phyloP scores from a whole-genome alignment of 345 rosid genomes.

The Trapa incisa region DNA sequence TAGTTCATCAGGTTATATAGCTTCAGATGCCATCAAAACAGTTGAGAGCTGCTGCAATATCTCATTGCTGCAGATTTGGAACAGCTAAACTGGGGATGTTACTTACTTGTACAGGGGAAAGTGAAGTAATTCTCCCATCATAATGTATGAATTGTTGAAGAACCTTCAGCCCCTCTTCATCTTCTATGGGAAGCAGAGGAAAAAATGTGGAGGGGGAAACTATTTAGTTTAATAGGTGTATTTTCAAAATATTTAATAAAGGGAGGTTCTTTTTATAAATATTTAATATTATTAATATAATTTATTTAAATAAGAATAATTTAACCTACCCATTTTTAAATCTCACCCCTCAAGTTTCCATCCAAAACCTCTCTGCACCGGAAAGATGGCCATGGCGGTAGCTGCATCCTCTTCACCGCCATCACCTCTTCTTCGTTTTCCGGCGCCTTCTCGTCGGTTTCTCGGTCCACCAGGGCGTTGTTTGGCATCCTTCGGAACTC shows the following conservation, averaged over 20 bases:
- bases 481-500: background rate
- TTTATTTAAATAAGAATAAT: no score
- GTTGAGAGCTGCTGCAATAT: background rate
- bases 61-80: background rate
- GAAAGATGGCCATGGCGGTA: slow-evolving; percentile 4
- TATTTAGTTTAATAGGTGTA: no score
- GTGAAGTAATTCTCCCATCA: background rate
- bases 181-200: background rate
- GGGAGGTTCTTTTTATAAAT: no score
- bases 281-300: no score
- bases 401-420: background rate
- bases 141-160: background rate
- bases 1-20: background rate
- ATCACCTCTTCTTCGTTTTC: background rate
- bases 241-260: no score
- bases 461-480: background rate
- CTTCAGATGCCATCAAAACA: background rate
- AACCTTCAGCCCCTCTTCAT: background rate
- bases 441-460: background rate
- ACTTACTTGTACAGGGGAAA: background rate
- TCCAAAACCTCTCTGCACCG: slow-evolving; percentile 2
- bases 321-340: background rate
- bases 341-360: background rate
- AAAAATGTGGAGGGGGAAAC: background rate
- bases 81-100: background rate